Evolutionary conservation across 306 rosid species (phyloP), one percentile per base, ranked within the genome.

Genomic region (Sicyos baderoa): DNA sequence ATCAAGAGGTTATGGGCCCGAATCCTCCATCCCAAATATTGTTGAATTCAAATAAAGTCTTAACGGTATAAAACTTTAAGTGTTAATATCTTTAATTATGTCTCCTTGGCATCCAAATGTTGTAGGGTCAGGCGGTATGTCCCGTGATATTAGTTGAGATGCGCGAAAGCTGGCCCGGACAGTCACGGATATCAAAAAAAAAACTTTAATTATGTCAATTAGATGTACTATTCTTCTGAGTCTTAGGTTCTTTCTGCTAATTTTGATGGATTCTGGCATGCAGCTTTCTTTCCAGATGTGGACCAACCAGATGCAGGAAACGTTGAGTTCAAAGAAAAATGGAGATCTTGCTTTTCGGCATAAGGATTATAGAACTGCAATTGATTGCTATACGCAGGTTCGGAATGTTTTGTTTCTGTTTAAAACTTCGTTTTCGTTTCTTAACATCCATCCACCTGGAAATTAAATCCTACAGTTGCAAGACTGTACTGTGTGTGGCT

Each of bases 221-320:
- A 23, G 72, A 22, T 22, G 58, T 50, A 68, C 57, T 6, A 35
- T 40, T 35, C 9, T 14, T 3, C 23, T 13, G 47, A 60, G 44
- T 60, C 3, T 17, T 60, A 4, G 56, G 71, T 47, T 66, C 32
- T 50, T 25, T 42, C 56, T 47, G 58, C 42, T 29, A 50, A 48
- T 68, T 68, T 27, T 15, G 22, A 29, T 22, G 2, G 19, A 27
- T 7, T 16, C 14, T 50, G 7, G 19, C 25, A 44, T 81, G 80
- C 88, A 93, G 98, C 97, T 89, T 75, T 89, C 98, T 4, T 93
- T 93, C 81, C 98, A 93, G 81, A 86, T 93, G 97, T 93, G 98
- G 99, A 90, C 99, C 72, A 85, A 93, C 80, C 91, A 90, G 85
- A 86, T 93, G 97, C 96, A 93, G 84, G 96, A 90, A 64, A 93